These are phyloP conservation scores for Tolypocladium pustulatum DNA, from an alignment of 2,329 filamentous ascomycete species.

Conservation along the genomic window DNA sequence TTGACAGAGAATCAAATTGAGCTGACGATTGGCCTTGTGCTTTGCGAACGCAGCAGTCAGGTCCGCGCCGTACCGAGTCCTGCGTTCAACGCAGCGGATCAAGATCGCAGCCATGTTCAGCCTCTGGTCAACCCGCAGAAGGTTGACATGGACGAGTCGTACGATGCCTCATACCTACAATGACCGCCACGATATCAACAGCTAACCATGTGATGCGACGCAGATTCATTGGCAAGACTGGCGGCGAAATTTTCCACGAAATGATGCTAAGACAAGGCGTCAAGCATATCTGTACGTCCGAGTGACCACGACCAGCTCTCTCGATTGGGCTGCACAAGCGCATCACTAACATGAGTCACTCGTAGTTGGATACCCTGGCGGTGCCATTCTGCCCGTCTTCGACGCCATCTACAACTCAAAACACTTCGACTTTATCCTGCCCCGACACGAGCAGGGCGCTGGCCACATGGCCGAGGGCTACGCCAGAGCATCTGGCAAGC, in stretches of 20 bases:
- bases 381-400: conserved; percentile 94
- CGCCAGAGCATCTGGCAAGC: conserved; percentile 84
- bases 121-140: conserved; percentile 51
- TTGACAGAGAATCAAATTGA: background rate
- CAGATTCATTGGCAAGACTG: conserved; percentile 87
- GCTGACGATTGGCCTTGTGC: background rate
- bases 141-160: conserved; percentile 71
- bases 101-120: conserved; percentile 52
- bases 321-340: background rate
- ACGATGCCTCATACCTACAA: conserved; percentile 31
- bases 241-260: conserved; percentile 96
- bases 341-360: conserved; percentile 13
- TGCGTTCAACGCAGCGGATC: conserved; percentile 41
- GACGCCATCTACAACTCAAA: conserved; percentile 98
- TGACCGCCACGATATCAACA: background rate
- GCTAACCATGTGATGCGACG: background rate
- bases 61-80: conserved; percentile 52
- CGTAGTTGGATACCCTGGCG: conserved; percentile 78
- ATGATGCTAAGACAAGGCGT: conserved; percentile 94
- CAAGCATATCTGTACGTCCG: conserved; percentile 79
- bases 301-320: background rate
- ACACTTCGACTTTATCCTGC: conserved; percentile 93
- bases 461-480: conserved; percentile 99
- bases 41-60: conserved; percentile 13
- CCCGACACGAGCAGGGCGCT: conserved; percentile 92